phyloP scores from a whole-genome alignment of 257 asterid species.

The Orobanche coerulescens region DNA sequence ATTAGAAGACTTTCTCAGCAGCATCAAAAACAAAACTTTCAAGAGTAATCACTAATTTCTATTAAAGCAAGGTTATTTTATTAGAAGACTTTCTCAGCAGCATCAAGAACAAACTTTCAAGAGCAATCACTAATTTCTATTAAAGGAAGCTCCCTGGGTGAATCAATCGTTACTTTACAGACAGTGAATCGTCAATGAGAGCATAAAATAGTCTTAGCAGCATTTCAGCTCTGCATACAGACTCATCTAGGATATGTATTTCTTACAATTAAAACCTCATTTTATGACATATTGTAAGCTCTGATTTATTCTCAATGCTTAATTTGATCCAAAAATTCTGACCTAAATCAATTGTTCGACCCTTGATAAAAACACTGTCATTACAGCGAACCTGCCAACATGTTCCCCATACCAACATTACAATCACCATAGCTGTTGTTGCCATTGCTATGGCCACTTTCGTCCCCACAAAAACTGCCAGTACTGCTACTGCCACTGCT shows the following conservation, averaged over 20 bases:
- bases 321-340: conserved; percentile 50
- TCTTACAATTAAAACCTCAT: conserved; percentile 16
- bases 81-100: neutral
- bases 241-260: conserved; percentile 16
- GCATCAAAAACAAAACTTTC: conserved; percentile 3
- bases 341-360: conserved; percentile 76
- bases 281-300: conserved; percentile 22
- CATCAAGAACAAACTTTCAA: conserved; percentile 1
- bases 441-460: conserved; percentile 67
- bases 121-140: conserved; percentile 4
- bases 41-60: conserved; percentile 3
- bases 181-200: neutral
- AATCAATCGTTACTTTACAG: conserved; percentile 4
- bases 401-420: conserved; percentile 66
- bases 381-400: conserved; percentile 54
- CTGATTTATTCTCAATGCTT: conserved; percentile 32
- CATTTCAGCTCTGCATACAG: neutral
- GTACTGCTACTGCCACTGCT: conserved; percentile 74
- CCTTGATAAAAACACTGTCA: conserved; percentile 60
- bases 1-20: neutral
- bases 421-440: conserved; percentile 60
- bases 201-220: conserved; percentile 11
- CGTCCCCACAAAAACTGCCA: conserved; percentile 58
- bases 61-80: conserved; percentile 6
- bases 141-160: neutral